A percentile compares a stretch with the other conserved stretches of the same genome.
Conservation (phyloP, 2,329 filamentous ascomycete species). For the Alternaria alternata region DNA sequence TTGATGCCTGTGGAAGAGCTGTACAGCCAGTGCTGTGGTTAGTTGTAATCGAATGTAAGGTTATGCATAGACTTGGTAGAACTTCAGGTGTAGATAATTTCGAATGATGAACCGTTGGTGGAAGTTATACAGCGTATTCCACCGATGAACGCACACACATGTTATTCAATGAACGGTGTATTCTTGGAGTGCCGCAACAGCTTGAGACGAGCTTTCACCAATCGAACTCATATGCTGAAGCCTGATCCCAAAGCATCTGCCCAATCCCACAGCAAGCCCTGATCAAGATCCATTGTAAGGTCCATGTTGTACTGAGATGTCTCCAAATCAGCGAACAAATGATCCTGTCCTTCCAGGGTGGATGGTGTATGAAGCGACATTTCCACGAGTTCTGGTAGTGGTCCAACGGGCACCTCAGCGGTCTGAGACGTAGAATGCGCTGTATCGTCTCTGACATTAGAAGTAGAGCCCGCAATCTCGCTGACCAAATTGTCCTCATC, state of each 20-base stretch:
- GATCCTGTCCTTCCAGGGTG: neutral
- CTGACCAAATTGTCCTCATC: conserved; percentile 5
- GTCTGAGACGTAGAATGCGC: too few relatives aligned
- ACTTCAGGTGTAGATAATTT: too few relatives aligned
- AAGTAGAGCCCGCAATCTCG: neutral
- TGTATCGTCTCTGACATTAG: neutral
- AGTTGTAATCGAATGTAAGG: too few relatives aligned
- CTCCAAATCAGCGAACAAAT: conserved; percentile 6
- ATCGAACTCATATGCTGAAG: neutral
- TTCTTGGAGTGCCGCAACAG: neutral
- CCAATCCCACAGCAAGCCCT: conserved; percentile 17
- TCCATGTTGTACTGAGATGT: conserved; percentile 5
- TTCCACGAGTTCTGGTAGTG: neutral
- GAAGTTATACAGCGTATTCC: too few relatives aligned
- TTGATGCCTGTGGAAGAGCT: too few relatives aligned
- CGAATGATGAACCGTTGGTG: too few relatives aligned
- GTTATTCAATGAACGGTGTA: too few relatives aligned
- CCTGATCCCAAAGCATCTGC: conserved; percentile 16
- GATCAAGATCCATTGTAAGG: neutral
- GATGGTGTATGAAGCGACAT: neutral
- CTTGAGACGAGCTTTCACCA: neutral
- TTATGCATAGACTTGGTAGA: too few relatives aligned
- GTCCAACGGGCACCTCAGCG: too few relatives aligned
- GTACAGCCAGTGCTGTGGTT: too few relatives aligned
- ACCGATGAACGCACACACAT: too few relatives aligned